Evolutionary conservation across 306 rosid genomes (phyloP).

Genomic region (Psophocarpus tetragonolobus): DNA sequence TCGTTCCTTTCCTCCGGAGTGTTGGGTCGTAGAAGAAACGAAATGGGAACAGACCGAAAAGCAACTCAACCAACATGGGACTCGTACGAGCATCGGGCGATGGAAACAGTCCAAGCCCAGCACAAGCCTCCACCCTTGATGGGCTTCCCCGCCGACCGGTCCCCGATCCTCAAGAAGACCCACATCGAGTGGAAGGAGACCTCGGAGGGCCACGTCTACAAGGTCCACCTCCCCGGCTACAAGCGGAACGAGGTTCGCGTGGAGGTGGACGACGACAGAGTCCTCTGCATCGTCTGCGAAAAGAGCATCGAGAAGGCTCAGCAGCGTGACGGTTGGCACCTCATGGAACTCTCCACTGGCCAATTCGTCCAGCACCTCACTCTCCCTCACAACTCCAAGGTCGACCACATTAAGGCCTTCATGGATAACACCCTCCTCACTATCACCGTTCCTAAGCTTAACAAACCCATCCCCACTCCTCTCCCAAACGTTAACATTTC

Average conservation of each 20-base stretch:
- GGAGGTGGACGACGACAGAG: conserved; percentile 47
- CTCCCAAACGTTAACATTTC: conserved; percentile 32
- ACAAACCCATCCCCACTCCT: conserved; percentile 5
- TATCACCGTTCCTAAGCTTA: conserved; percentile 49
- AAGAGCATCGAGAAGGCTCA: conserved; percentile 43
- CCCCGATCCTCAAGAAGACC: conserved; percentile 23
- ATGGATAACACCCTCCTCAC: conserved; percentile 55
- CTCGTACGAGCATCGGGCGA: too few relatives aligned
- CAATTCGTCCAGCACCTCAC: conserved; percentile 45
- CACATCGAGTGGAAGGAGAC: conserved; percentile 49
- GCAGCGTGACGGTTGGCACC: conserved; percentile 39
- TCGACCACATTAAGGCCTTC: conserved; percentile 39
- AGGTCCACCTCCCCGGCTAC: conserved; percentile 47
- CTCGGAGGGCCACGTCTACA: conserved; percentile 41
- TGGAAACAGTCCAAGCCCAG: too few relatives aligned
- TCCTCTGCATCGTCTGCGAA: conserved; percentile 47
- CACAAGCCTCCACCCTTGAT: background rate
- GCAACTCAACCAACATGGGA: conserved; percentile 18
- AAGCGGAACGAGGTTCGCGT: conserved; percentile 50
- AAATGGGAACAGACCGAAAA: too few relatives aligned
- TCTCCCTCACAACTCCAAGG: conserved; percentile 48
- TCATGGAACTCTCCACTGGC: conserved; percentile 37
- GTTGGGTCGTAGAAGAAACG: too few relatives aligned
- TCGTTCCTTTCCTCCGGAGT: too few relatives aligned
- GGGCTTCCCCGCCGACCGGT: conserved; percentile 24